phyloP scores from a whole-genome alignment of 2,329 filamentous ascomycete genomes.

The Remersonia thermophila region DNA sequence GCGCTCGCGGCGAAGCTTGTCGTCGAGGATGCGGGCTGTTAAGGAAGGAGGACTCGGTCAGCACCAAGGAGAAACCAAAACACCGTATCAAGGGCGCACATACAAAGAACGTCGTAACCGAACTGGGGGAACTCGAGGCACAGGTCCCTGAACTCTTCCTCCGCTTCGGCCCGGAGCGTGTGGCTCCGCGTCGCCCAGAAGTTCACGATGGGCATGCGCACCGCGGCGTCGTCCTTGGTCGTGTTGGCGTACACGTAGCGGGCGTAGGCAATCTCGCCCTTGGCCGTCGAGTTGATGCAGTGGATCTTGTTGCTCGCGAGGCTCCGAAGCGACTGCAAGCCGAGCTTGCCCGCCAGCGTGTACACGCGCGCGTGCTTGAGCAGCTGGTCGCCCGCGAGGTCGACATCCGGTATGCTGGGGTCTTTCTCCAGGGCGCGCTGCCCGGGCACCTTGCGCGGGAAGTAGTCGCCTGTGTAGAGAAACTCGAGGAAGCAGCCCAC shows the following conservation, averaged over 20 bases:
- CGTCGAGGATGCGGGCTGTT: constrained; percentile 52
- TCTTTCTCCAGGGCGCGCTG: constrained; percentile 59
- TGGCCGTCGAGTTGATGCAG: constrained; percentile 74
- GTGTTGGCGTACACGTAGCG: constrained; percentile 81
- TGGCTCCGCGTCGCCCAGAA: constrained; percentile 81
- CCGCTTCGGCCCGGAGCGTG: constrained; percentile 72
- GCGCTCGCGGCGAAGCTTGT: constrained; percentile 53
- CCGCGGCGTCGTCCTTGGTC: constrained; percentile 51
- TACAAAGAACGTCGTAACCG: constrained; percentile 82
- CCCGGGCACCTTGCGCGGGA: constrained; percentile 53
- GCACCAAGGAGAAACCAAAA: constrained; percentile 1
- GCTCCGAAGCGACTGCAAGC: constrained; percentile 53
- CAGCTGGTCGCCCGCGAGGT: constrained; percentile 70
- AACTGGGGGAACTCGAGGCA: constrained; percentile 88
- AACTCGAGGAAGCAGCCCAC: constrained; percentile 72
- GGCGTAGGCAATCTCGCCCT: constrained; percentile 84
- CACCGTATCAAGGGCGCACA: constrained; percentile 23
- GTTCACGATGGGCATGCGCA: constrained; percentile 72
- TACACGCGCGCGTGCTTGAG: constrained; percentile 84
- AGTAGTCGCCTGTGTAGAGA: constrained; percentile 79
- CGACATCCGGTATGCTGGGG: constrained; percentile 49
- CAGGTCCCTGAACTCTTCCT: constrained; percentile 70
- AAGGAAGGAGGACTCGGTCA: constrained; percentile 10
- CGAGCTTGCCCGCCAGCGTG: constrained; percentile 72
- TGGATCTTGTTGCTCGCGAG: constrained; percentile 85